Evolutionary conservation across 495 filamentous ascomycete species (phyloP).

Genomic region (Xylaria flabelliformis): DNA sequence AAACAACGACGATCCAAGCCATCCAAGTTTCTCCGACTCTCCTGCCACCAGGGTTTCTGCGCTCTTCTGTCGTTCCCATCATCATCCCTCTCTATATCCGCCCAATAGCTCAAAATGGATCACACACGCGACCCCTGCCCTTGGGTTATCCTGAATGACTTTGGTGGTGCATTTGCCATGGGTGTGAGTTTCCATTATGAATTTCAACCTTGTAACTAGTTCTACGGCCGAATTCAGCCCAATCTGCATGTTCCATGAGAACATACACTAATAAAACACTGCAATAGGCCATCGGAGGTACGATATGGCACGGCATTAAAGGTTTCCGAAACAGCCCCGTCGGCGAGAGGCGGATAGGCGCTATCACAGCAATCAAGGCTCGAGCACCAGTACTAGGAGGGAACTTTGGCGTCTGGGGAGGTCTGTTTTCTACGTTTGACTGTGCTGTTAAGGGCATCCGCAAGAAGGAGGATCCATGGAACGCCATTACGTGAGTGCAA

Average conservation of each 20-base stretch:
- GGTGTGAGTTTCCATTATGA: conserved; percentile 66
- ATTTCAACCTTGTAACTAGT: neutral
- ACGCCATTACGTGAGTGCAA: conserved; percentile 68
- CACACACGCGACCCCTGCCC: conserved; percentile 90
- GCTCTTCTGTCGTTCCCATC: neutral
- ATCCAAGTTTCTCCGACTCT: neutral
- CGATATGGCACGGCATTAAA: conserved; percentile 98
- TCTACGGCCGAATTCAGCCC: neutral
- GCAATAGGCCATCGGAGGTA: conserved; percentile 80
- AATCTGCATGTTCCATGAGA: neutral
- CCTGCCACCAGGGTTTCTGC: neutral
- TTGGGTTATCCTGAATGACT: conserved; percentile 95
- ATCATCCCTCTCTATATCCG: neutral
- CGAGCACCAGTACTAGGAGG: conserved; percentile 94
- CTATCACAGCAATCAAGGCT: conserved; percentile 95
- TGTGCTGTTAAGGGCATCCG: conserved; percentile 96
- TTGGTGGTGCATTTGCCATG: conserved; percentile 97
- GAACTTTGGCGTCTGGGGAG: conserved; percentile 98
- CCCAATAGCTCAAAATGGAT: conserved; percentile 62
- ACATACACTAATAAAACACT: conserved; percentile 23
- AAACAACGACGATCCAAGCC: neutral
- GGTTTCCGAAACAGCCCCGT: conserved; percentile 88
- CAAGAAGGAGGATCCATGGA: conserved; percentile 97
- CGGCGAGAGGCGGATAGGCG: conserved; percentile 93
- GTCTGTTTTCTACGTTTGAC: conserved; percentile 91